Evolutionary conservation across 202 grass and related monocot species (phyloP).

Genomic region (Hordeum pubiflorum): DNA sequence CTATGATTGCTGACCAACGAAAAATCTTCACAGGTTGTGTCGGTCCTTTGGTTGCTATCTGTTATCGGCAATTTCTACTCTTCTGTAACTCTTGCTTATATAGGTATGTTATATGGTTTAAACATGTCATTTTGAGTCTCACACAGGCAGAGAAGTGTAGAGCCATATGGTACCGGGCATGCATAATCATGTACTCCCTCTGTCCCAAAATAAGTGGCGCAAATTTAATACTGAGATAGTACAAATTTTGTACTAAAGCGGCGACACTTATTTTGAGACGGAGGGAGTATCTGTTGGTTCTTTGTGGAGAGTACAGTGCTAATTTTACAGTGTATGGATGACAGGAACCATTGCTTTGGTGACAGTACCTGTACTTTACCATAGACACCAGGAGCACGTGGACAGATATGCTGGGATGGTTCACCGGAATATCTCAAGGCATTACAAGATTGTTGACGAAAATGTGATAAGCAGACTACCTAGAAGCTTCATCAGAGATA

Average conservation of each 20-base stretch:
- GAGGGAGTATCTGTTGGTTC: background rate
- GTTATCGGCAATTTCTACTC: slow-evolving; percentile 83
- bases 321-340: slow-evolving; percentile 11
- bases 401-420: slow-evolving; percentile 71
- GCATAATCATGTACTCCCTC: background rate
- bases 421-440: slow-evolving; percentile 72
- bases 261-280: too few relatives aligned
- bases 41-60: slow-evolving; percentile 77
- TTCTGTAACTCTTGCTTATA: slow-evolving; percentile 78
- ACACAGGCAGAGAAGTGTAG: background rate
- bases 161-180: background rate
- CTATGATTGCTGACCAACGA: slow-evolving; percentile 11
- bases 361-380: slow-evolving; percentile 78
- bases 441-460: slow-evolving; percentile 91
- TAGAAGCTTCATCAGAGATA: slow-evolving; percentile 52
- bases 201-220: too few relatives aligned
- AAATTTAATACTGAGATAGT: too few relatives aligned
- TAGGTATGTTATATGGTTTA: slow-evolving; percentile 56
- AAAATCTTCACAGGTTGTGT: slow-evolving; percentile 55
- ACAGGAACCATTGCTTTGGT: slow-evolving; percentile 71
- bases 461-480: slow-evolving; percentile 83
- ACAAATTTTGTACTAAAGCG: too few relatives aligned
- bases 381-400: slow-evolving; percentile 57
- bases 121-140: background rate
- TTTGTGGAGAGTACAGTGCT: slow-evolving; percentile 5